phyloP scores from a whole-genome alignment of 2,329 filamentous ascomycete genomes.

The Hymenotorrendiella dingleyae region DNA sequence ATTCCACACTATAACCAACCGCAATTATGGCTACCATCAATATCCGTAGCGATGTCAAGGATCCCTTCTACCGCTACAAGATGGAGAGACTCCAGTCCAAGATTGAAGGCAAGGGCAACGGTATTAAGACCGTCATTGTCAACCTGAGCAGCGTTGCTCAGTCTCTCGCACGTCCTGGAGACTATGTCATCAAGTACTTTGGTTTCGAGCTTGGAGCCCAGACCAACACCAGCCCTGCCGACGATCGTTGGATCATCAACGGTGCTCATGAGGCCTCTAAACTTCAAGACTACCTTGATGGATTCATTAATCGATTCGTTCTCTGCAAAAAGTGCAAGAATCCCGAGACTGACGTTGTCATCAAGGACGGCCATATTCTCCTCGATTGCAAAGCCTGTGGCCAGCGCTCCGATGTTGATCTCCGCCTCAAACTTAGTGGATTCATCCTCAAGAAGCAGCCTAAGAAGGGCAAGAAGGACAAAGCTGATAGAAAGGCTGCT shows the following conservation, averaged over 20 bases:
- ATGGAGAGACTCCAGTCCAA: conserved; percentile 99
- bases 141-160: conserved; percentile 91
- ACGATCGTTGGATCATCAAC: conserved; percentile 99
- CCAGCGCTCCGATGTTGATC: conserved; percentile 83
- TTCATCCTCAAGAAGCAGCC: conserved; percentile 97
- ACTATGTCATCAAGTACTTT: conserved; percentile 99
- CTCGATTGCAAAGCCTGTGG: conserved; percentile 99
- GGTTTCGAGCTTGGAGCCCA: conserved; percentile 98
- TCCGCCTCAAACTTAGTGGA: conserved; percentile 89
- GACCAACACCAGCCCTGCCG: conserved; percentile 94
- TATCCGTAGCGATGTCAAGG: conserved; percentile 94
- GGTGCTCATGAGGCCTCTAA: conserved; percentile 91
- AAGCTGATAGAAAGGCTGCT: conserved; percentile 84
- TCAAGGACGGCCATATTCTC: conserved; percentile 88
- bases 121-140: conserved; percentile 98
- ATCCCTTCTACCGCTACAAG: conserved; percentile 99
- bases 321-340: conserved; percentile 99
- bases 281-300: conserved; percentile 96
- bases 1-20: conserved; percentile 25
- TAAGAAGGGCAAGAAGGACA: conserved; percentile 95
- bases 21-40: conserved; percentile 95
- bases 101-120: conserved; percentile 99
- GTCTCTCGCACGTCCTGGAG: conserved; percentile 84
- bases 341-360: conserved; percentile 90
- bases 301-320: conserved; percentile 97